Evolutionary conservation across 805 yeast species (phyloP).

Genomic region (Candida nitratophila): DNA sequence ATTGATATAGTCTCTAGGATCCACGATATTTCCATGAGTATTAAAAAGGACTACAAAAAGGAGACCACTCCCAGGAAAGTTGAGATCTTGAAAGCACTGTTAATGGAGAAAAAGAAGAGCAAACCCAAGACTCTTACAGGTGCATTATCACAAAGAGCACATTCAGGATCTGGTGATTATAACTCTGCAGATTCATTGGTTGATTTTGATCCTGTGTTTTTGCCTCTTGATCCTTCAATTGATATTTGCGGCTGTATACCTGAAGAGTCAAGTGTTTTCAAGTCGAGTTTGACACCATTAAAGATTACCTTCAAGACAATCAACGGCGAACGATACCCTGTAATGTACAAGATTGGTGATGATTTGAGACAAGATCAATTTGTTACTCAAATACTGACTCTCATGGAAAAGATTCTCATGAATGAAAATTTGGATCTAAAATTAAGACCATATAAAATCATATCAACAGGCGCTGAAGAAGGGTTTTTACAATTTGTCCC

Average conservation of each 20-base stretch:
- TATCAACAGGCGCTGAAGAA: slow-evolving; percentile 86
- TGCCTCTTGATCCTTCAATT: slow-evolving; percentile 81
- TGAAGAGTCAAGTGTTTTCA: slow-evolving; percentile 78
- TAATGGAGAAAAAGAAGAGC: slow-evolving; percentile 35
- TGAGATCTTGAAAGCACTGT: slow-evolving; percentile 54
- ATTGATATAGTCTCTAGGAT: slow-evolving; percentile 61
- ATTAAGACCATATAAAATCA: slow-evolving; percentile 80
- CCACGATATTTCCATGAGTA: slow-evolving; percentile 54
- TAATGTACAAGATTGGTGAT: slow-evolving; percentile 94
- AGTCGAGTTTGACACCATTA: slow-evolving; percentile 84
- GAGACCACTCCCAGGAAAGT: slow-evolving; percentile 75
- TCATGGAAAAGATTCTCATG: slow-evolving; percentile 83
- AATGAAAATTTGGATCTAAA: slow-evolving; percentile 87
- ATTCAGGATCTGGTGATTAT: slow-evolving; percentile 3
- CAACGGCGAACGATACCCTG: slow-evolving; percentile 49
- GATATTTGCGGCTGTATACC: slow-evolving; percentile 71
- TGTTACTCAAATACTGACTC: slow-evolving; percentile 84
- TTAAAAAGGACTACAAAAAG: slow-evolving; percentile 49
- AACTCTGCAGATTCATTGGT: slow-evolving; percentile 22
- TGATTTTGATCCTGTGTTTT: slow-evolving; percentile 44
- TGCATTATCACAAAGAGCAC: slow-evolving; percentile 4
- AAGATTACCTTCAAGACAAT: slow-evolving; percentile 69
- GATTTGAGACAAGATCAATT: slow-evolving; percentile 95
- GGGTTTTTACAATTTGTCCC: slow-evolving; percentile 96
- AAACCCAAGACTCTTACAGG: background rate